A percentile compares a stretch with the other conserved stretches of the same genome.
phyloP scores from a whole-genome alignment of 805 yeast species.

The Spathaspora boniae region DNA sequence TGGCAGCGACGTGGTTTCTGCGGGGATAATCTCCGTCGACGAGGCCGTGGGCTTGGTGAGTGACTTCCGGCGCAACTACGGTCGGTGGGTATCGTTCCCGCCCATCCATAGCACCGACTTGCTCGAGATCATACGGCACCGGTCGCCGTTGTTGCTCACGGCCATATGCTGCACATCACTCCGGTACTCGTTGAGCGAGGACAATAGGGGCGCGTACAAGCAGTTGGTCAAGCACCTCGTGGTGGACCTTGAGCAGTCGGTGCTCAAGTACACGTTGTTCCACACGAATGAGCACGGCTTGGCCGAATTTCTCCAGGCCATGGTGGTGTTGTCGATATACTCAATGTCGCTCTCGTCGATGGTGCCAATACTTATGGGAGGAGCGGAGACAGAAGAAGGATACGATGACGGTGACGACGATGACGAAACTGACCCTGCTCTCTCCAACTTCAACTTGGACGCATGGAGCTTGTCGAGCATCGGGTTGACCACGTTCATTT shows the following conservation, averaged over 20 bases:
- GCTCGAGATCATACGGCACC: conserved; percentile 43
- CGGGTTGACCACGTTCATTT: conserved; percentile 60
- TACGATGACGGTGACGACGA: conserved; percentile 11
- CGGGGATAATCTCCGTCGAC: conserved; percentile 44
- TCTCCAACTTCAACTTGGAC: conserved; percentile 47
- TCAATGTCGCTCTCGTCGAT: conserved; percentile 56
- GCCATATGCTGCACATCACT: conserved; percentile 62
- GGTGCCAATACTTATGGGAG: conserved; percentile 17
- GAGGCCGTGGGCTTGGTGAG: conserved; percentile 51
- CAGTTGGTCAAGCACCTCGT: conserved; percentile 45
- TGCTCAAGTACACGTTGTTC: conserved; percentile 30
- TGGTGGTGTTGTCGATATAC: conserved; percentile 63
- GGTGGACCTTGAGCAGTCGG: conserved; percentile 44
- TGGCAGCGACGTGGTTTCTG: conserved; percentile 45
- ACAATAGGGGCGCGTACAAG: conserved; percentile 35
- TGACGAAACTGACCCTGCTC: conserved; percentile 11
- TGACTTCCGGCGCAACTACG: conserved; percentile 63
- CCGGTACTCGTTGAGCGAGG: conserved; percentile 40
- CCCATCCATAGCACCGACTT: conserved; percentile 47
- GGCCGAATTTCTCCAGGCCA: conserved; percentile 64
- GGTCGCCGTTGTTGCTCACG: conserved; percentile 63
- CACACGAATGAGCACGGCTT: conserved; percentile 20
- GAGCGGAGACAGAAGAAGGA: no score
- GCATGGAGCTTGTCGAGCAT: conserved; percentile 67
- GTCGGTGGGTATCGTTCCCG: conserved; percentile 77